Percentiles rank a stretch among this genome's conserved stretches.
Conservation (phyloP, 805 yeast genomes). For the Saccharomycopsis sp. region DNA sequence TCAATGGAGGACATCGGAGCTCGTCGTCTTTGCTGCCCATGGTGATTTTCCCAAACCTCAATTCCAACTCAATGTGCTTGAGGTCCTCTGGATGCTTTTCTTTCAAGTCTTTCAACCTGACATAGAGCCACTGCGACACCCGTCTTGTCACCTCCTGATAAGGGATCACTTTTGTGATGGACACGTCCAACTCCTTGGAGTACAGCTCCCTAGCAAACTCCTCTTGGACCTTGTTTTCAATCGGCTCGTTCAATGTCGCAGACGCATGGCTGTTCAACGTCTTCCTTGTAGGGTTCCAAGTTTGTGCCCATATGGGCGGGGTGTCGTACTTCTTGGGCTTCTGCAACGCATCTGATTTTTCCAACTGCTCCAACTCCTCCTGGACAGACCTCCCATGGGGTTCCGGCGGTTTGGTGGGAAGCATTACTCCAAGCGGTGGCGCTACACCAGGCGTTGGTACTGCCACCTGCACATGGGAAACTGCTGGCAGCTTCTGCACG, state of each 20-base stretch:
- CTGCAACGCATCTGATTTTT: slow-evolving; percentile 2
- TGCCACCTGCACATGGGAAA: too few species aligned
- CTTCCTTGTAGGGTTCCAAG: slow-evolving; percentile 42
- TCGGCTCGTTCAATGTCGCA: slow-evolving; percentile 5
- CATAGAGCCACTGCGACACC: slow-evolving; percentile 84
- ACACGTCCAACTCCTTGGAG: slow-evolving; percentile 25
- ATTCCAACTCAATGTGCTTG: slow-evolving; percentile 59
- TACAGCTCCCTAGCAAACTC: slow-evolving; percentile 6
- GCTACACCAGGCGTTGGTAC: too few species aligned
- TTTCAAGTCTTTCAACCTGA: slow-evolving; percentile 56
- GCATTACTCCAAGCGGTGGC: too few species aligned
- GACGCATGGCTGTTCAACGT: slow-evolving; percentile 22
- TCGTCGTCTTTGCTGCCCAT: slow-evolving; percentile 57
- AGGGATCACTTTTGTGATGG: slow-evolving; percentile 68
- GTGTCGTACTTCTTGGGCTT: slow-evolving; percentile 18
- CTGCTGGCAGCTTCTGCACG: too few species aligned
- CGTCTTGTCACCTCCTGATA: slow-evolving; percentile 74
- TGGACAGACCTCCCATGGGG: slow-evolving; percentile 1
- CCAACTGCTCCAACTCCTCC: slow-evolving; percentile 12
- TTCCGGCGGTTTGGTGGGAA: too few species aligned
- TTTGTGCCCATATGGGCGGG: slow-evolving; percentile 74
- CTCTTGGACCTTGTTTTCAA: slow-evolving; percentile 6
- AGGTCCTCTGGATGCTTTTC: slow-evolving; percentile 29
- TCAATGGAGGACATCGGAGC: slow-evolving; percentile 54
- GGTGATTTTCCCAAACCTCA: slow-evolving; percentile 57